Conservation (phyloP, 163 green algal genomes). For the Chlamydomonas reinhardtii region DNA sequence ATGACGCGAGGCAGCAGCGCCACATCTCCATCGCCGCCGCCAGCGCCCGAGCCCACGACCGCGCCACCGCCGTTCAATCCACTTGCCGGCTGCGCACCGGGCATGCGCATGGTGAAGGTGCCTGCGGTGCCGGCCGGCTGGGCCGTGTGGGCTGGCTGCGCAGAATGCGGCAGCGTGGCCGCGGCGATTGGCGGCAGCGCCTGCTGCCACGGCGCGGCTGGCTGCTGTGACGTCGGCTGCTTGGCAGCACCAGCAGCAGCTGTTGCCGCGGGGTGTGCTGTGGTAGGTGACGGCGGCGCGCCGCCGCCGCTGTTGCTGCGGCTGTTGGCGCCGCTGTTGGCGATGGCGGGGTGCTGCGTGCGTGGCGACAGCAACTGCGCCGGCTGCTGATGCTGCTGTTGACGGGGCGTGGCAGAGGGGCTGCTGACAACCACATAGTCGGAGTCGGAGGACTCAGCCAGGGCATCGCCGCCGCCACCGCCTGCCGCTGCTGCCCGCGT, state of each 20-base stretch:
- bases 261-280: background rate
- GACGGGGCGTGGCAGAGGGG: background rate
- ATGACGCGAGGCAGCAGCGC: conserved; percentile 52
- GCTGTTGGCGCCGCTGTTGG: conserved; percentile 10
- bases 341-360: conserved; percentile 30
- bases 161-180: background rate
- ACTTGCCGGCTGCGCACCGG: background rate
- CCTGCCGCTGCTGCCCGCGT: background rate
- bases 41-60: background rate
- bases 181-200: conserved; percentile 20
- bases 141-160: background rate
- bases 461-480: background rate
- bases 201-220: background rate
- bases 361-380: conserved; percentile 12
- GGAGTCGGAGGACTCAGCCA: conserved; percentile 47
- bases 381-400: conserved; percentile 4
- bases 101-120: conserved; percentile 9
- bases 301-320: conserved; percentile 4
- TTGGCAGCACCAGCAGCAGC: too few relatives aligned
- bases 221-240: background rate
- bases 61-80: background rate
- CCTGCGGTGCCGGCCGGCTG: background rate
- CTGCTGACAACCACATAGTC: conserved; percentile 62
- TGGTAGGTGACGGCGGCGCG: conserved; percentile 10
- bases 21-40: background rate